Evolutionary conservation across 2,329 filamentous ascomycete species (phyloP).

Genomic region (Calonectria pauciramosa): DNA sequence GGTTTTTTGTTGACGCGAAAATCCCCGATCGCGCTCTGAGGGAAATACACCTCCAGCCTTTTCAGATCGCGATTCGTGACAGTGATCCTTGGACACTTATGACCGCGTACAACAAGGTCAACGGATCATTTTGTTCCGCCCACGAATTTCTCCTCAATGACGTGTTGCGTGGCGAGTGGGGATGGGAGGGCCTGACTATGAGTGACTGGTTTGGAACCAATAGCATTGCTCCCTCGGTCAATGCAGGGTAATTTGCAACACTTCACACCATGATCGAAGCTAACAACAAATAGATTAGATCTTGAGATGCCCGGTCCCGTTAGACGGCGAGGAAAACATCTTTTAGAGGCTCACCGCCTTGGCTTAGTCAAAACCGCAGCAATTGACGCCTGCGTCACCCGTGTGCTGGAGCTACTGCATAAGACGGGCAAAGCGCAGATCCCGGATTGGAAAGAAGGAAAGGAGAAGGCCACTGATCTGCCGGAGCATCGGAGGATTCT

Average conservation of each 20-base stretch:
- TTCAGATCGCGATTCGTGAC: conserved; percentile 57
- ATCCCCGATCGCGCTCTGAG: conserved; percentile 32
- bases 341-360: conserved; percentile 24
- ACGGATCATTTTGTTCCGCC: conserved; percentile 56
- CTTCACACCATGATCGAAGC: background rate
- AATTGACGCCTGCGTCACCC: conserved; percentile 25
- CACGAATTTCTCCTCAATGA: conserved; percentile 53
- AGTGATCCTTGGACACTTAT: conserved; percentile 56
- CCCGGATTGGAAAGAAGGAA: conserved; percentile 28
- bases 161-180: conserved; percentile 59
- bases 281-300: background rate
- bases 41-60: conserved; percentile 57
- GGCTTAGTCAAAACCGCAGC: conserved; percentile 22
- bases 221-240: conserved; percentile 45
- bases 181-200: conserved; percentile 59
- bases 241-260: conserved; percentile 34
- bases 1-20: conserved; percentile 31
- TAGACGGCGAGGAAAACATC: conserved; percentile 26
- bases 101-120: conserved; percentile 61
- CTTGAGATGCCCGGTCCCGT: conserved; percentile 36
- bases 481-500: conserved; percentile 28
- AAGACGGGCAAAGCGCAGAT: conserved; percentile 26
- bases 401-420: conserved; percentile 24
- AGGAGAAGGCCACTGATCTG: conserved; percentile 29
- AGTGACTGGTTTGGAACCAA: conserved; percentile 58